A percentile compares a stretch with the other conserved stretches of the same genome.
These are phyloP conservation scores for Candida nemodendra DNA, from an alignment of 805 yeast genomes.

Conservation along the genomic window DNA sequence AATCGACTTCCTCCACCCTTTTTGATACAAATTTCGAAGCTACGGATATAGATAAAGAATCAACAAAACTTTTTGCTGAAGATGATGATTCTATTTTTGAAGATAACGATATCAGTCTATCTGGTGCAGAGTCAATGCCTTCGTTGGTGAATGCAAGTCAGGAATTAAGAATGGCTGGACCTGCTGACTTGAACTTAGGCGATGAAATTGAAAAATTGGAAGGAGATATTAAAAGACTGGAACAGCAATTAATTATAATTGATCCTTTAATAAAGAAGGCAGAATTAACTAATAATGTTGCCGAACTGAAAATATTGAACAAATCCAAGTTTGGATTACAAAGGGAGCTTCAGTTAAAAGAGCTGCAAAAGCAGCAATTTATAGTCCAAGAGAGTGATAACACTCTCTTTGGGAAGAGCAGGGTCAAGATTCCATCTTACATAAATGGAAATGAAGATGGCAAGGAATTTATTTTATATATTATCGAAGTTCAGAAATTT, in stretches of 20 bases:
- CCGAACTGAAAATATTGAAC: slow-evolving; percentile 63
- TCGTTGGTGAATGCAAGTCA: slow-evolving; percentile 24
- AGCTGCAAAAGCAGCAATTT: slow-evolving; percentile 74
- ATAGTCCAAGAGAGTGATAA: slow-evolving; percentile 81
- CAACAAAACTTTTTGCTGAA: slow-evolving; percentile 34
- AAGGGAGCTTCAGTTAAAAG: slow-evolving; percentile 71
- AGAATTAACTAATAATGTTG: slow-evolving; percentile 72
- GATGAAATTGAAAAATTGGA: slow-evolving; percentile 65
- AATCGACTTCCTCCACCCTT: slow-evolving; percentile 15
- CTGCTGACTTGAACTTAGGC: slow-evolving; percentile 63
- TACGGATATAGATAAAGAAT: slow-evolving; percentile 26
- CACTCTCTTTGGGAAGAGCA: slow-evolving; percentile 66
- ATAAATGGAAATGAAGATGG: slow-evolving; percentile 58
- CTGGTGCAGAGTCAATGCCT: slow-evolving; percentile 14
- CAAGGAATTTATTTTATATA: slow-evolving; percentile 64
- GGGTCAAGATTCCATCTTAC: slow-evolving; percentile 50
- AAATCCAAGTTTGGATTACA: slow-evolving; percentile 67
- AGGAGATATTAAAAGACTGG: slow-evolving; percentile 54
- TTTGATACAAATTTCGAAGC: slow-evolving; percentile 18
- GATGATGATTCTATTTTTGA: slow-evolving; percentile 15
- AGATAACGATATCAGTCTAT: slow-evolving; percentile 10
- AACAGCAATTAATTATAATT: slow-evolving; percentile 62
- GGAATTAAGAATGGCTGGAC: slow-evolving; percentile 52
- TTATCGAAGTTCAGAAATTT: slow-evolving; percentile 69
- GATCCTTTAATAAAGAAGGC: slow-evolving; percentile 75